Conservation (phyloP, 2,329 filamentous ascomycete species). For the Colletotrichum truncatum region DNA sequence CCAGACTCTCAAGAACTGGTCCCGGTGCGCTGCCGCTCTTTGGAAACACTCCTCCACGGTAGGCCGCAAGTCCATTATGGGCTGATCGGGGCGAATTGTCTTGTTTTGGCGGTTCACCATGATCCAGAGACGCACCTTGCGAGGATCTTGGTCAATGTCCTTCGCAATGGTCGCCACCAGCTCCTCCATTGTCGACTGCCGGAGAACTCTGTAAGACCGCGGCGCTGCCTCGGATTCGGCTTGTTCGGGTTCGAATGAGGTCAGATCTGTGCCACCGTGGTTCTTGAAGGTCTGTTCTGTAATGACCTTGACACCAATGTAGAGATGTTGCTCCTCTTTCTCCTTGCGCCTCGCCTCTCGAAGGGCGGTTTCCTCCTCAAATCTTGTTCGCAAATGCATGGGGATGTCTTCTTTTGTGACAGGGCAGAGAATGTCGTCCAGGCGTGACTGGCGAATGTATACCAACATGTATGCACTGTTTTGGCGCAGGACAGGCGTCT, state of each 20-base stretch:
- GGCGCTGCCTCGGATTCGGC: constrained; percentile 75
- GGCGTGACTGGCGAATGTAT: constrained; percentile 86
- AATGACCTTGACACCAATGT: constrained; percentile 84
- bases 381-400: constrained; percentile 72
- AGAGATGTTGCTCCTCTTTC: constrained; percentile 92
- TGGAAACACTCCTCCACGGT: constrained; percentile 76
- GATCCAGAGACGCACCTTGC: constrained; percentile 84
- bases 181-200: constrained; percentile 79
- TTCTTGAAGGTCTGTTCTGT: constrained; percentile 82
- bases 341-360: constrained; percentile 85
- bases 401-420: constrained; percentile 84
- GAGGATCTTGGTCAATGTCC: constrained; percentile 74
- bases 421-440: constrained; percentile 83
- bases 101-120: constrained; percentile 99
- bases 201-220: constrained; percentile 76
- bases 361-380: constrained; percentile 83
- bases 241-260: constrained; percentile 68
- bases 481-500: constrained; percentile 68
- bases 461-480: constrained; percentile 99
- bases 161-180: constrained; percentile 76
- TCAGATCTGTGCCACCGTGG: constrained; percentile 87
- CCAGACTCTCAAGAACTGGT: constrained; percentile 85
- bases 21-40: constrained; percentile 64
- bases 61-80: constrained; percentile 79
- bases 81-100: constrained; percentile 89